Evolutionary conservation across 2,329 filamentous ascomycete species (phyloP), one percentile per base, ranked within the genome.

Genomic region (Fusarium sp.): DNA sequence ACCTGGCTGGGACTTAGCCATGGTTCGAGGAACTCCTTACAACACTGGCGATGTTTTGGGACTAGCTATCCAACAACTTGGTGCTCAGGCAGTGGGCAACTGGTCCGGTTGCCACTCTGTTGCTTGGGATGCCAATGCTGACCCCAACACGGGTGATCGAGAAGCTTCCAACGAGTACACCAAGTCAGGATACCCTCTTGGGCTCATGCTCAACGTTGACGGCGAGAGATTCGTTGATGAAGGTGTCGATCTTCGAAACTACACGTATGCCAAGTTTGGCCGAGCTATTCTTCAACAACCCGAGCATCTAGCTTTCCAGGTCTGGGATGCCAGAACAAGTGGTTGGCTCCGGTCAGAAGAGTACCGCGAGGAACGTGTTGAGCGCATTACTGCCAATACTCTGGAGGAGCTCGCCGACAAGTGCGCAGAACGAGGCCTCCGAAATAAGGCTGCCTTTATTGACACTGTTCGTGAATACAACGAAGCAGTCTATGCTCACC

Each of bases 11-110:
- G 74, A 76, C n/a, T 37, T 76, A 47, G 74, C 74, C 13, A 76
- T 72, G 73, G 71, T 76, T 2, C 71, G 74, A 1, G 74, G 86
- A 12, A 71, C 69, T 8, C 69, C 68, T 9, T 71, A 72, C n/a
- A 71, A 71, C 13, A 72, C 56, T 1, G 68, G 65, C 3, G 65
- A 68, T 19, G 64, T 61, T 33, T 7, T 68, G 19, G 33, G 21
- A 9, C 9, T 68, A 1, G 65, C 65, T 0, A 62, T 68, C 1
- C 40, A 68, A 9, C 35, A 68, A 8, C 23, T 68, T 16, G 65
- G 65, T 2, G 65, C 54, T 0, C 57, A 68, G 1, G 35, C 65
- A 7, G 65, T 68, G 0, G 65, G 65, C 1, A 68, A 68, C 19
- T 68, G 65, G 65, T 68, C 65, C 0, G 65, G 54, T 0, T 68